These are phyloP conservation scores for Fusarium cyanostomum DNA, from an alignment of 2,329 filamentous ascomycete genomes.

Conservation along the genomic window DNA sequence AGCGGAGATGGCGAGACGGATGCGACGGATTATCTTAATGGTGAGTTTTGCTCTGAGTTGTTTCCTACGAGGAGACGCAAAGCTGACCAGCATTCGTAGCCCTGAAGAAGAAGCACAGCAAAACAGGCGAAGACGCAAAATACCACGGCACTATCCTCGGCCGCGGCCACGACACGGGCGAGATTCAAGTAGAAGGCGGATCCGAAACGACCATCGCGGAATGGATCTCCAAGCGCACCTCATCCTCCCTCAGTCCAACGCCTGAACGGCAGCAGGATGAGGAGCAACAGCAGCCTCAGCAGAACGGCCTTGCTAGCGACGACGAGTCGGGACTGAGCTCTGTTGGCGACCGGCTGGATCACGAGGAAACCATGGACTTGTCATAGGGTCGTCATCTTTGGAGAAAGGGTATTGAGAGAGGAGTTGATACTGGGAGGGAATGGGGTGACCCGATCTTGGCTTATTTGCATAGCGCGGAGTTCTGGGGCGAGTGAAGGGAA, in stretches of 20 bases:
- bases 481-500: conserved; percentile 22
- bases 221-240: conserved; percentile 49
- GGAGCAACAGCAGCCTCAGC: conserved; percentile 23
- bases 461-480: conserved; percentile 46
- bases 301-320: conserved; percentile 44
- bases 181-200: conserved; percentile 82
- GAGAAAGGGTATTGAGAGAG: neutral
- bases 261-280: conserved; percentile 16
- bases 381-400: conserved; percentile 40
- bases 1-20: conserved; percentile 72
- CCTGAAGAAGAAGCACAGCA: conserved; percentile 92
- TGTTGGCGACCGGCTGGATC: conserved; percentile 58
- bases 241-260: conserved; percentile 17
- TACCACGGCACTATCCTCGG: conserved; percentile 88
- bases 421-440: neutral
- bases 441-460: conserved; percentile 12
- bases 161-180: conserved; percentile 73
- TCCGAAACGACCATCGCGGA: conserved; percentile 49
- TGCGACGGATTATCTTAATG: conserved; percentile 75
- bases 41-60: conserved; percentile 51
- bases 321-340: conserved; percentile 66
- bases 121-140: conserved; percentile 85
- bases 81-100: conserved; percentile 58
- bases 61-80: conserved; percentile 44
- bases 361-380: conserved; percentile 59